phyloP scores from a whole-genome alignment of 306 rosid genomes.

The Dicorynia guianensis region DNA sequence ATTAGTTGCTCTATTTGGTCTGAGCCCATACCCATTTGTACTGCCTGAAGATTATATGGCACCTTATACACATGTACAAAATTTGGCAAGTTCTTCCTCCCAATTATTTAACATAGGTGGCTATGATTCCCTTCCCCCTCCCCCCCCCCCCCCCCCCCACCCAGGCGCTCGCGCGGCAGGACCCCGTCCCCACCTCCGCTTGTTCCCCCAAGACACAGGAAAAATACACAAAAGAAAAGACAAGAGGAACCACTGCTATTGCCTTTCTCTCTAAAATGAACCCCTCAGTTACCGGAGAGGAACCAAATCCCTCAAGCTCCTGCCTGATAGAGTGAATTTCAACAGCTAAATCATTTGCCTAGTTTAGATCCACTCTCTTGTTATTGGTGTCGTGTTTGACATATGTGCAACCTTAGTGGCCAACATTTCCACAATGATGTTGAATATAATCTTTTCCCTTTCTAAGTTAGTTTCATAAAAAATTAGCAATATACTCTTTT shows the following conservation, averaged over 20 bases:
- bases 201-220: background rate
- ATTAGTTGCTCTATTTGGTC: conserved; percentile 14
- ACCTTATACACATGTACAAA: background rate
- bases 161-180: background rate
- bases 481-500: conserved; percentile 5
- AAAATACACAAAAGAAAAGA: background rate
- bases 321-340: conserved; percentile 20
- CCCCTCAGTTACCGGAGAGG: too few relatives aligned
- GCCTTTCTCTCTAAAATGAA: too few relatives aligned
- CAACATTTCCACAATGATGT: conserved; percentile 18
- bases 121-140: background rate
- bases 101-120: conserved; percentile 16
- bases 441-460: conserved; percentile 28
- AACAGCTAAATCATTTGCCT: conserved; percentile 20
- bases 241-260: too few relatives aligned
- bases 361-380: conserved; percentile 23
- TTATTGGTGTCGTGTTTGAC: conserved; percentile 1
- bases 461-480: background rate
- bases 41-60: background rate
- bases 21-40: background rate
- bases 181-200: too few relatives aligned
- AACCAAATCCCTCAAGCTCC: too few relatives aligned
- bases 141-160: background rate
- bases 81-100: background rate
- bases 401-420: conserved; percentile 24